Conservation (phyloP, 2,329 filamentous ascomycete genomes). For the Ophiostoma australiae region DNA sequence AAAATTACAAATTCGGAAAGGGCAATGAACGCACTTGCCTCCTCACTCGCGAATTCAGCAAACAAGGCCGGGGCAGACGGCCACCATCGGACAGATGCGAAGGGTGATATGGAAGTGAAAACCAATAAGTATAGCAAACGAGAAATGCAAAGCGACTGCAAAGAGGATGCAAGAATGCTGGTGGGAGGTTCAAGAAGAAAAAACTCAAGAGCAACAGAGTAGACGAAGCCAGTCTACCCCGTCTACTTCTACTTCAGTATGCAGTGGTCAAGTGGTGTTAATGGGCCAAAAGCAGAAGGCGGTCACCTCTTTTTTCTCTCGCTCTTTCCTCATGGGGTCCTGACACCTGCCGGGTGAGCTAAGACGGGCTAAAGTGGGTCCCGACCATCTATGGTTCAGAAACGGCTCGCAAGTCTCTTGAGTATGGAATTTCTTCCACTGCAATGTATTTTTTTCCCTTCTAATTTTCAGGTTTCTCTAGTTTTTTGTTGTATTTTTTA, state of each 20-base stretch:
- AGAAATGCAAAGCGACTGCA: conserved; percentile 7
- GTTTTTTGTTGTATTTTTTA: neutral
- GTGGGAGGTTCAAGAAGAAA: neutral
- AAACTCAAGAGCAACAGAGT: neutral
- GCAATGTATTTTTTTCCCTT: neutral
- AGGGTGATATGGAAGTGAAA: neutral
- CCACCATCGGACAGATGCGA: neutral
- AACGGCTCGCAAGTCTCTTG: neutral
- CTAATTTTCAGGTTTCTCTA: neutral
- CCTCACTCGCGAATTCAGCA: neutral
- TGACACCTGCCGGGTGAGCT: conserved; percentile 16
- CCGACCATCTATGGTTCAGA: neutral
- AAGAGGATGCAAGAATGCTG: neutral
- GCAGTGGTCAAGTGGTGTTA: conserved; percentile 3
- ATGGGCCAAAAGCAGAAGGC: conserved; percentile 17
- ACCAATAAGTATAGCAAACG: neutral
- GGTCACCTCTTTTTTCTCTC: conserved; percentile 11
- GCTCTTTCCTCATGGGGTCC: conserved; percentile 5
- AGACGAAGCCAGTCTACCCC: neutral
- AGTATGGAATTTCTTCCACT: neutral
- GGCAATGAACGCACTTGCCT: neutral
- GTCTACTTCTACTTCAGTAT: neutral
- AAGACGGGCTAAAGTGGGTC: conserved; percentile 20
- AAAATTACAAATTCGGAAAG: neutral
- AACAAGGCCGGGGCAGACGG: neutral